Evolutionary conservation across 495 filamentous ascomycete genomes (phyloP), one percentile per base, ranked within the genome.

Genomic region (Jackrogersella minutella): DNA sequence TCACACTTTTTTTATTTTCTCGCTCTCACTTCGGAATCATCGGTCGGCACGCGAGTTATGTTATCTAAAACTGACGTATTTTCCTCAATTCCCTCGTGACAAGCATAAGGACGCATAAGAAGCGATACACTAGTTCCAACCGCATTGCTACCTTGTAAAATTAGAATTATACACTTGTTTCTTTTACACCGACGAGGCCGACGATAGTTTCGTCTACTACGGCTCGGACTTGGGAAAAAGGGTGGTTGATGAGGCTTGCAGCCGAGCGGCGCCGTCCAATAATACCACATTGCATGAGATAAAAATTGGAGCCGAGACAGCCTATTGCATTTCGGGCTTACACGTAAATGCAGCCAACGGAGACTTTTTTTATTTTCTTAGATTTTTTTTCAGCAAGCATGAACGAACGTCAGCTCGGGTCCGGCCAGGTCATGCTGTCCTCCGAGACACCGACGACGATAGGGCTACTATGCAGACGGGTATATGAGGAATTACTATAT

Each of bases 291-390:
- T 51, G 31, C 40, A 43, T 55, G 22, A 60, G 56, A 59, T 65
- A 58, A 33, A 49, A 14, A 51, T 43, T 44, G 6, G 33, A 56
- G 49, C 60, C 60, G 50, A 64, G 61, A 65, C 40, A 60, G 40
- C 59, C 54, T 39, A 69, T 64, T 47, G 57, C 57, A 39, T 56
- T 52, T 58, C 66, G 61, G 66, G 61, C 52, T 65, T 65, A 65
- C 61, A 39, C 41, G 66, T 60, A 69, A 64, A 64, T 64, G 56
- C 50, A 50, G 16, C 57, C 16, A 19, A 51, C 43, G 66, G 59
- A 39, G 37, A 50, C n/a, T n/a, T n/a, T n/a, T n/a, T n/a, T n/a
- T n/a, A n/a, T n/a, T n/a, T n/a, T n/a, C n/a, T n/a, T n/a, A n/a
- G n/a, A n/a, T n/a, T n/a, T 19, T 17, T 60, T 64, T 61, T 43